Evolutionary conservation across 768 basidiomycete genomes (phyloP), one percentile per base, ranked within the genome.

Genomic region (Tylopilus balloui): DNA sequence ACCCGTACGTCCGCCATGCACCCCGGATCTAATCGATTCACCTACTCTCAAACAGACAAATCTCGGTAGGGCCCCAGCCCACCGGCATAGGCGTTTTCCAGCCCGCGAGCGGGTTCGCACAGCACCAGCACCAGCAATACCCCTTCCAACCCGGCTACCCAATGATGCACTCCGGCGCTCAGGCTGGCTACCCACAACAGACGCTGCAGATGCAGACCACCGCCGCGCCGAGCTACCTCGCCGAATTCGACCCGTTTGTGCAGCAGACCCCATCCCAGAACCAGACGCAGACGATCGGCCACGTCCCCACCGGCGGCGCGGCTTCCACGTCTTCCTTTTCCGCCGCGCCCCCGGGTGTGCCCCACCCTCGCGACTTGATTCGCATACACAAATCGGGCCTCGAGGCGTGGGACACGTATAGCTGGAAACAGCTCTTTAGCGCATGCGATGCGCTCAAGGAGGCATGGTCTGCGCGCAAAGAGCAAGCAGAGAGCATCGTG

Each of bases 291-390:
- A 11, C n/a, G 34, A 6, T 12, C 13, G 14, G 14, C 29, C 20
- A 7, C 42, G 4, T 17, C 25, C 2, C 21, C 9, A 32, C 17
- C 2, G 41, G 41, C 28, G 56, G n/a, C n/a, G n/a, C n/a, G n/a
- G n/a, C n/a, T n/a, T n/a, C n/a, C n/a, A n/a, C n/a, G n/a, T n/a
- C n/a, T n/a, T n/a, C n/a, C n/a, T n/a, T n/a, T n/a, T n/a, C n/a
- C n/a, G n/a, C n/a, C n/a, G n/a, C 55, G 7, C 63, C 68, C 2
- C 67, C 74, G 8, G 69, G 76, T 6, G 41, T 34, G 7, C 21
- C 72, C 21, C 88, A 91, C 56, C 88, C 88, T 0, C 78, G 85
- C 34, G 79, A 86, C 38, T 79, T 74, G 54, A 79, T 90, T 47
- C 80, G 79, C 38, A 65, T 67, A 3, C 78, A 88, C 64, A 89